phyloP scores from a whole-genome alignment of 306 rosid species.

The Purshia tridentata region DNA sequence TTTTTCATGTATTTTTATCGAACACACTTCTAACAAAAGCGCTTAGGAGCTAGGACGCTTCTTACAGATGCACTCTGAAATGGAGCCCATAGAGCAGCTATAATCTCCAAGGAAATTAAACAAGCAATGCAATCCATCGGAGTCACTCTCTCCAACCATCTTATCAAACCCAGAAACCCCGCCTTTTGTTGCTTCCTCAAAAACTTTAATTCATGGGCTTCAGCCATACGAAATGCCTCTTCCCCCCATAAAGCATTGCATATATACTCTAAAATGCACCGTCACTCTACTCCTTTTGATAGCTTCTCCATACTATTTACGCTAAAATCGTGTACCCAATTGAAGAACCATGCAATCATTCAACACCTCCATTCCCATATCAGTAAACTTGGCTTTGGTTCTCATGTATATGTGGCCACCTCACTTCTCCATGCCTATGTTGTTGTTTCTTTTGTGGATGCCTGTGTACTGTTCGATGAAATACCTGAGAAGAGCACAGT shows the following conservation, averaged over 20 bases:
- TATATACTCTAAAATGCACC: constrained; percentile 48
- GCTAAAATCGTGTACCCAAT: constrained; percentile 51
- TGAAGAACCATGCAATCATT: constrained; percentile 25
- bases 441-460: constrained; percentile 32
- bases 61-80: too few relatives aligned
- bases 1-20: too few relatives aligned
- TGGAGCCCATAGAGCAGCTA: not conserved
- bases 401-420: constrained; percentile 44
- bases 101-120: not conserved
- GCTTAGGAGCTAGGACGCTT: too few relatives aligned
- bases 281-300: constrained; percentile 31
- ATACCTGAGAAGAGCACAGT: constrained; percentile 48
- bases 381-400: constrained; percentile 49
- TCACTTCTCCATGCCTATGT: constrained; percentile 40
- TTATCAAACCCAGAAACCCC: constrained; percentile 19
- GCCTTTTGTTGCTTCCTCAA: constrained; percentile 4
- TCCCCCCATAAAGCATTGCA: constrained; percentile 43
- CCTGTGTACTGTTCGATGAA: constrained; percentile 56
- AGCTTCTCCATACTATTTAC: constrained; percentile 53
- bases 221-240: constrained; percentile 45
- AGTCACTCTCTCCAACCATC: constrained; percentile 5
- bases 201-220: constrained; percentile 48
- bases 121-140: constrained; percentile 18
- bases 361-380: constrained; percentile 61
- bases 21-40: too few relatives aligned